Evolutionary conservation across 1,284 basidiomycete genomes (phyloP).

Genomic region (Rhodofomes roseus): DNA sequence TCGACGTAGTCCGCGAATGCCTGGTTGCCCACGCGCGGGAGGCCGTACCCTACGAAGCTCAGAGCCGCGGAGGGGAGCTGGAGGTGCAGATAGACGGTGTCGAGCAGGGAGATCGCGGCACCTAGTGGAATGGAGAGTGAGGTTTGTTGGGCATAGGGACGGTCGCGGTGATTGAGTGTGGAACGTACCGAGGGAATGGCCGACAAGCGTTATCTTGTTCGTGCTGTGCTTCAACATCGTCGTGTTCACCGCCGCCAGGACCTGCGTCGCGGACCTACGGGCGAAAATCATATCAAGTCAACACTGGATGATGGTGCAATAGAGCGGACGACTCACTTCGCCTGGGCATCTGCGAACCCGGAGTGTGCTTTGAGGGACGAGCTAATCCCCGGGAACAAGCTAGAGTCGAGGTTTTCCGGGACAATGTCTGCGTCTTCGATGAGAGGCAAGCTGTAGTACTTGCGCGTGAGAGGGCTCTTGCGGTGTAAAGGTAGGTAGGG

Average conservation of each 20-base stretch:
- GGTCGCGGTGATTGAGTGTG: background rate
- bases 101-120: constrained; percentile 46
- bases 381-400: constrained; percentile 56
- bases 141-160: background rate
- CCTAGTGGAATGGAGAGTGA: constrained; percentile 21
- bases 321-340: constrained; percentile 36
- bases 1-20: constrained; percentile 56
- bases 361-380: constrained; percentile 47
- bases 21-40: constrained; percentile 64
- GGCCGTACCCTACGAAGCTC: constrained; percentile 41
- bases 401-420: constrained; percentile 34
- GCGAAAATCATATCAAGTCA: background rate
- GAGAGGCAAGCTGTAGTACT: constrained; percentile 36
- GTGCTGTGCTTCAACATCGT: constrained; percentile 26
- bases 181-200: constrained; percentile 37
- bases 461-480: background rate
- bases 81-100: constrained; percentile 42
- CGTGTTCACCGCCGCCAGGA: constrained; percentile 35
- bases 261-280: constrained; percentile 29
- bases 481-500: background rate
- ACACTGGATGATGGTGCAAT: no score
- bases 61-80: constrained; percentile 38
- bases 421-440: constrained; percentile 53
- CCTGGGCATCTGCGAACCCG: constrained; percentile 54
- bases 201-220: constrained; percentile 31